Evolutionary conservation across 345 rosid species (phyloP).

Genomic region (Bretschneidera sinensis): DNA sequence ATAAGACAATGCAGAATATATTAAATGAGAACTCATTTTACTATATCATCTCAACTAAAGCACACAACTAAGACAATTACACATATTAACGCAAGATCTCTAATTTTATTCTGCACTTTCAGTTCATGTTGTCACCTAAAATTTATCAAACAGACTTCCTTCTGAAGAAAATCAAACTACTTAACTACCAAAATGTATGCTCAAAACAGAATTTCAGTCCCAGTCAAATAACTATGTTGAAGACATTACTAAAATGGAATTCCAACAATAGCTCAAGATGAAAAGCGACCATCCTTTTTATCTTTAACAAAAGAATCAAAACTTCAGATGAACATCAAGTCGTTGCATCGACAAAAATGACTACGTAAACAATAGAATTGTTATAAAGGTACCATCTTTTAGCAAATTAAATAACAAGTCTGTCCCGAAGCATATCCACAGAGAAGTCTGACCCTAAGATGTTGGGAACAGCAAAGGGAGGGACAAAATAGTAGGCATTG

Average conservation of each 20-base stretch:
- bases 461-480: constrained; percentile 5
- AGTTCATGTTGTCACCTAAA: too few species aligned
- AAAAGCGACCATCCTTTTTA: constrained; percentile 11
- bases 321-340: constrained; percentile 3
- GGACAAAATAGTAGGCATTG: background rate
- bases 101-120: too few species aligned
- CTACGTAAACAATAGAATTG: background rate
- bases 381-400: constrained; percentile 12
- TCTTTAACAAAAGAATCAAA: background rate
- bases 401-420: constrained; percentile 10
- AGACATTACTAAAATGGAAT: background rate
- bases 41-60: too few species aligned
- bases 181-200: constrained; percentile 1
- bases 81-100: too few species aligned
- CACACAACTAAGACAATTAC: too few species aligned
- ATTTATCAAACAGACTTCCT: constrained; percentile 4
- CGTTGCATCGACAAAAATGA: constrained; percentile 9
- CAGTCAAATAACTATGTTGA: background rate
- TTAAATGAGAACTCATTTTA: too few species aligned
- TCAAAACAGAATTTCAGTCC: constrained; percentile 3
- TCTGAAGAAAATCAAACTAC: constrained; percentile 1
- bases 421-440: background rate
- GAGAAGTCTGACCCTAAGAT: too few species aligned
- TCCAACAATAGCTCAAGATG: background rate
- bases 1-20: too few species aligned